These are phyloP conservation scores for Purpureocillium takamizusanense DNA, from an alignment of 2,329 filamentous ascomycete genomes.

Conservation along the genomic window DNA sequence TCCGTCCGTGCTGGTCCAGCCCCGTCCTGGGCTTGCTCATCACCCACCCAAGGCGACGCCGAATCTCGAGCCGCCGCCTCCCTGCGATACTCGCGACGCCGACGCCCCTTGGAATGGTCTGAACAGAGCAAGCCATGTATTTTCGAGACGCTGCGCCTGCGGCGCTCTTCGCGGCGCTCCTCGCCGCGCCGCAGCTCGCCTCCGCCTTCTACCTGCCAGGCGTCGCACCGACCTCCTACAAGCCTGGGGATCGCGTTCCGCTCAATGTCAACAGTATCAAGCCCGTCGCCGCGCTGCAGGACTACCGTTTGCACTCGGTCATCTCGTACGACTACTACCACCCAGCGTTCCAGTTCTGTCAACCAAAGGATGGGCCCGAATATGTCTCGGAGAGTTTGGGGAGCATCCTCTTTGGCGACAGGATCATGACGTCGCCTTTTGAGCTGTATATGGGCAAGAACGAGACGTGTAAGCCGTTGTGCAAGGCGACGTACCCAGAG, in stretches of 20 bases:
- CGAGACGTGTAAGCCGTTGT: constrained; percentile 78
- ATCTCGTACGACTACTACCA: constrained; percentile 97
- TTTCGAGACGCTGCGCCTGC: constrained; percentile 35
- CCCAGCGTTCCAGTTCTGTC: constrained; percentile 78
- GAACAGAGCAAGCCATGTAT: constrained; percentile 29
- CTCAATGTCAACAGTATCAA: constrained; percentile 90
- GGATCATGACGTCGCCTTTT: constrained; percentile 94
- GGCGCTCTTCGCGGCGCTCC: constrained; percentile 40
- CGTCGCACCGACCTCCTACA: constrained; percentile 89
- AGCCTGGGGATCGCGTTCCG: constrained; percentile 67
- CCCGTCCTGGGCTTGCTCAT: too few species aligned
- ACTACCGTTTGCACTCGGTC: constrained; percentile 80
- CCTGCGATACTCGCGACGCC: not conserved
- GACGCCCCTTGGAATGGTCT: constrained; percentile 16
- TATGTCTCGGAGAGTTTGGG: constrained; percentile 75
- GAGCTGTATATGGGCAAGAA: constrained; percentile 80
- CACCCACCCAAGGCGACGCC: too few species aligned
- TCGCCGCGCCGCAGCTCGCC: constrained; percentile 43
- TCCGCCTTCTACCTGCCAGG: constrained; percentile 92
- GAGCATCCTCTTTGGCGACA: constrained; percentile 93
- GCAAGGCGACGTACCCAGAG: constrained; percentile 54
- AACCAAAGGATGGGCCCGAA: constrained; percentile 65
- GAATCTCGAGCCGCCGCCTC: not conserved
- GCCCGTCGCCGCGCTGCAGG: constrained; percentile 66
- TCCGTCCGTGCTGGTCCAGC: too few species aligned